Evolutionary conservation across 2,329 filamentous ascomycete species (phyloP).

Genomic region (Ophiostoma piceae): DNA sequence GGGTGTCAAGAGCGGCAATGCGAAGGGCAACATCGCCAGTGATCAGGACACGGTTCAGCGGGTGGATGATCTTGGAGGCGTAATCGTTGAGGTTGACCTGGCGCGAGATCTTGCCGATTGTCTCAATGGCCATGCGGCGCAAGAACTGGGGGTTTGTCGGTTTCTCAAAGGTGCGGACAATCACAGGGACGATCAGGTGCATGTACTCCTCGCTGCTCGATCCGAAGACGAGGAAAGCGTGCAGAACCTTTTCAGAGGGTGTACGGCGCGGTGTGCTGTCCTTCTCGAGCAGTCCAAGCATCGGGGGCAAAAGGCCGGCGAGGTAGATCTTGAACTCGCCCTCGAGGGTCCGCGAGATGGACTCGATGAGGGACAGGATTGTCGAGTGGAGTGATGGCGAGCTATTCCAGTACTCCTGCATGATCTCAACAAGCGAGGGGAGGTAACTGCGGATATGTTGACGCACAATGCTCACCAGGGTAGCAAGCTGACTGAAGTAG

Average conservation of each 20-base stretch:
- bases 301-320: constrained; percentile 79
- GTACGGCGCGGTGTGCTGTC: constrained; percentile 70
- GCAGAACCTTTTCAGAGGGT: constrained; percentile 83
- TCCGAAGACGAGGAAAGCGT: constrained; percentile 93
- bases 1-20: constrained; percentile 80
- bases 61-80: constrained; percentile 92
- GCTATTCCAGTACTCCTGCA: constrained; percentile 85
- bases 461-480: constrained; percentile 87
- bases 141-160: constrained; percentile 72
- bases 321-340: constrained; percentile 98
- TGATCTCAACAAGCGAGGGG: constrained; percentile 75
- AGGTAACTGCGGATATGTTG: constrained; percentile 94
- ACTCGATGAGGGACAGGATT: constrained; percentile 86
- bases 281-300: constrained; percentile 89
- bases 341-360: constrained; percentile 86
- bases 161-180: constrained; percentile 91
- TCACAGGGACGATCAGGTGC: constrained; percentile 95
- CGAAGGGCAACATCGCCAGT: constrained; percentile 68
- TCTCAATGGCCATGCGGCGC: constrained; percentile 86
- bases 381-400: constrained; percentile 80
- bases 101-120: constrained; percentile 85
- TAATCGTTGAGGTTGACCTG: constrained; percentile 98
- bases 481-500: constrained; percentile 94
- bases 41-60: constrained; percentile 74
- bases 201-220: constrained; percentile 97